Base-by-base conservation (phyloP, 2,329 filamentous ascomycete genomes). In the Ascocoryne sarcoides region DNA sequence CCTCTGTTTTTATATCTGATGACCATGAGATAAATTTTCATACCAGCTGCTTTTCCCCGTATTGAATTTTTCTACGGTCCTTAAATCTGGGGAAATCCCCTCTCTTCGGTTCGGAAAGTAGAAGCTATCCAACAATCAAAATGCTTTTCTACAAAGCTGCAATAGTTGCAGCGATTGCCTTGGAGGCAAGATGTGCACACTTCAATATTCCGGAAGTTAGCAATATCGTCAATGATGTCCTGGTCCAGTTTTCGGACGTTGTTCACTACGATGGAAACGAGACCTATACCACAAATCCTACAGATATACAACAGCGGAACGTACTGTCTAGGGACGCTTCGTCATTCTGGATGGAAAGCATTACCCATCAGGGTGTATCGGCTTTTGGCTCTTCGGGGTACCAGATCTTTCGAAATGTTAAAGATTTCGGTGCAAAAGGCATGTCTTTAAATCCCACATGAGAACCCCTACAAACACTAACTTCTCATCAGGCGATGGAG, bases 401-500 rank as follows among this genome's bases (percentile, higher is more conserved):
- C 28, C 39, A 44, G 32, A 46, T 52, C 5, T 51, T 43, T 19
- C 43, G 50, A 23, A 51, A 52, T 40, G 50, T 52, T 17, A 51
- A 45, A 31, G 33, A 38, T 14, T 52, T 39, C 31, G 50, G 50
- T 15, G 50, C 50, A 28, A 49, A 49, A 26, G 50, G 49, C 47
- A 28, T 32, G 35, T 26, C 3, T 21, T 20, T 10, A 31, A 35
- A 18, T 10, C 4, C 18, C 3, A 30, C 12, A 28, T 33, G 19
- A 42, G 30, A 4, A 10, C 26, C 8, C 17, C 10, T 17, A 19
- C 21, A 26, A n/a, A 35, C 15, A 32, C 10, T 32, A 12, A 17
- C n/a, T n/a, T 26, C 23, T 26, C 7, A 26, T 26, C 29, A 44
- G 46, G 46, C 19, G 75, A 81, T 52, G 79, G 79, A 10, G 63